Evolutionary conservation across 805 yeast species (phyloP).

Genomic region (Lachancea meyersii): DNA sequence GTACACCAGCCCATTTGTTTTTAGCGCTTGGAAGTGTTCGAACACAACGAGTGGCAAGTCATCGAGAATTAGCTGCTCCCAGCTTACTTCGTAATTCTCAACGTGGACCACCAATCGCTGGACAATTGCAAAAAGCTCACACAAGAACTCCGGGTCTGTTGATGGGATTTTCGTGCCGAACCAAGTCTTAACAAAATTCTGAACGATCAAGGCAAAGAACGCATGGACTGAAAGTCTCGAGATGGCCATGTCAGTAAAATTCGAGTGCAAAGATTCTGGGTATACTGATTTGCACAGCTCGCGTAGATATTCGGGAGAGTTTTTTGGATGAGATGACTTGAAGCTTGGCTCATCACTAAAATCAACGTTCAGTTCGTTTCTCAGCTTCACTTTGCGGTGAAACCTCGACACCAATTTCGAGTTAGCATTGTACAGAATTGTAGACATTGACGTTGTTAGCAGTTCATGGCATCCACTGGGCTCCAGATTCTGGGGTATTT

Average conservation of each 20-base stretch:
- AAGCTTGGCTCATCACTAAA: slow-evolving; percentile 16
- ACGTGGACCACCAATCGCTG: neutral
- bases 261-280: slow-evolving; percentile 16
- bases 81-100: slow-evolving; percentile 8
- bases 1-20: neutral
- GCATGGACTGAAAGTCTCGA: slow-evolving; percentile 19
- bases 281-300: slow-evolving; percentile 25
- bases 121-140: neutral
- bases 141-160: slow-evolving; percentile 19
- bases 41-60: slow-evolving; percentile 25
- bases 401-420: slow-evolving; percentile 26
- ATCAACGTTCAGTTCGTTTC: slow-evolving; percentile 1
- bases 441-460: slow-evolving; percentile 13
- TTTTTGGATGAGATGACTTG: slow-evolving; percentile 13
- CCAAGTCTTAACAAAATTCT: slow-evolving; percentile 28
- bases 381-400: slow-evolving; percentile 18
- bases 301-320: slow-evolving; percentile 22
- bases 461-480: neutral
- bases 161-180: slow-evolving; percentile 30
- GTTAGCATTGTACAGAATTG: slow-evolving; percentile 28
- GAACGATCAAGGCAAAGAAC: slow-evolving; percentile 21
- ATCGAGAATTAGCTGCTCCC: slow-evolving; percentile 19
- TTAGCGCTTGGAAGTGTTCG: slow-evolving; percentile 13
- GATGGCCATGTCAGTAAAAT: slow-evolving; percentile 11
- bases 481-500: neutral